Conservation (phyloP, 192 early-diverging fungal species). For the Thamnidium elegans region DNA sequence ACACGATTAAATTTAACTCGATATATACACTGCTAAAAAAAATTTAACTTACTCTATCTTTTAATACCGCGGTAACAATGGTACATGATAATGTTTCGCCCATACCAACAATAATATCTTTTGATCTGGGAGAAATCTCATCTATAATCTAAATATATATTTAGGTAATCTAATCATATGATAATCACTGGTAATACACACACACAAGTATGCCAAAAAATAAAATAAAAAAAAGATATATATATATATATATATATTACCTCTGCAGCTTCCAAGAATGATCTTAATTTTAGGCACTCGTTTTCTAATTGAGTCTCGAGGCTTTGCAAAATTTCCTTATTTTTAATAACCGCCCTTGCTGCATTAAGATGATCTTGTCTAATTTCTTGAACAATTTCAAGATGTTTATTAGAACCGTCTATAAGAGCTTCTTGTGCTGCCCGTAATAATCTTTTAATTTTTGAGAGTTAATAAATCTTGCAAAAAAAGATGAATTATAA, state of each 20-base stretch:
- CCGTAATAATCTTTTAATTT: slow-evolving; percentile 42
- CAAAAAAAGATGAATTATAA: background rate
- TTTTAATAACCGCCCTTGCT: slow-evolving; percentile 46
- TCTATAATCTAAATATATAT: slow-evolving; percentile 62
- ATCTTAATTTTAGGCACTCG: slow-evolving; percentile 68
- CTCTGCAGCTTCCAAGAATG: slow-evolving; percentile 85
- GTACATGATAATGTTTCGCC: slow-evolving; percentile 87
- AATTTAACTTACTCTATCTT: slow-evolving; percentile 44
- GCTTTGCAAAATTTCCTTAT: slow-evolving; percentile 38
- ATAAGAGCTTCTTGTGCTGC: slow-evolving; percentile 32
- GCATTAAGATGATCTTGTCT: slow-evolving; percentile 68
- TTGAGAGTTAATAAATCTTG: background rate
- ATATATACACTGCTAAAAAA: too few species aligned
- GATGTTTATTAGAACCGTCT: slow-evolving; percentile 38
- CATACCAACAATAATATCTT: slow-evolving; percentile 82
- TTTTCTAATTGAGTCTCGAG: slow-evolving; percentile 57
- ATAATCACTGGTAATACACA: too few species aligned
- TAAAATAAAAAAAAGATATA: background rate
- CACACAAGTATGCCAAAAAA: too few species aligned
- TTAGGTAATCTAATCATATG: background rate
- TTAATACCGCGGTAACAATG: slow-evolving; percentile 73
- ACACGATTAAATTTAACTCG: background rate
- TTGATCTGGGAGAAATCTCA: slow-evolving; percentile 89
- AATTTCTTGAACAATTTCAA: slow-evolving; percentile 77
- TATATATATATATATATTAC: slow-evolving; percentile 17